Evolutionary conservation across 306 rosid genomes (phyloP).

Genomic region (Alnus rubra): DNA sequence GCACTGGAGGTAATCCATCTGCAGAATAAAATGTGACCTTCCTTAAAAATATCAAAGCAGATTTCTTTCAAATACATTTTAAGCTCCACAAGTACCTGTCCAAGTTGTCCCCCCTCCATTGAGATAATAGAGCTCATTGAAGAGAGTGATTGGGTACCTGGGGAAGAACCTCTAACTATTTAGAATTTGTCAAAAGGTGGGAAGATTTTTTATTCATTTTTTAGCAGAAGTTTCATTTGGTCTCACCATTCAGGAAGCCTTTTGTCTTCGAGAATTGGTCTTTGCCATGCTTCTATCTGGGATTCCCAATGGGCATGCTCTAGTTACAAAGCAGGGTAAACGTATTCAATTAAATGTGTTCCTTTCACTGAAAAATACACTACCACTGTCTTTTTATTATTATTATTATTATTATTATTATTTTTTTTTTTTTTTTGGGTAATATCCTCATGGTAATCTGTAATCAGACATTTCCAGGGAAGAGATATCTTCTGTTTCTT

Average conservation of each 20-base stretch:
- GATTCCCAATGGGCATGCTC: conserved; percentile 82
- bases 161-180: conserved; percentile 28
- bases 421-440: no score
- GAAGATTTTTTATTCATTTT: neutral
- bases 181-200: conserved; percentile 18
- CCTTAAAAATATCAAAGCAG: neutral
- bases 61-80: neutral
- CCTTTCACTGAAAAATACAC: conserved; percentile 6
- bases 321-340: conserved; percentile 24
- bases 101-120: conserved; percentile 89
- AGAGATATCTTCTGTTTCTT: neutral
- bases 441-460: no score
- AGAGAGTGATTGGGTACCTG: conserved; percentile 92
- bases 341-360: neutral
- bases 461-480: neutral
- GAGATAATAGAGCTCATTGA: conserved; percentile 88
- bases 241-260: conserved; percentile 92
- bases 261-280: conserved; percentile 84
- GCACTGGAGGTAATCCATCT: conserved; percentile 80
- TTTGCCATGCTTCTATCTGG: conserved; percentile 93
- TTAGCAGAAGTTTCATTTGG: conserved; percentile 23
- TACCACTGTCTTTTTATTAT: neutral
- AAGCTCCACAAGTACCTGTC: conserved; percentile 68
- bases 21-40: conserved; percentile 15
- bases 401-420: no score